These are phyloP conservation scores for Colletotrichum agaves DNA, from an alignment of 2,329 filamentous ascomycete species.

Conservation along the genomic window DNA sequence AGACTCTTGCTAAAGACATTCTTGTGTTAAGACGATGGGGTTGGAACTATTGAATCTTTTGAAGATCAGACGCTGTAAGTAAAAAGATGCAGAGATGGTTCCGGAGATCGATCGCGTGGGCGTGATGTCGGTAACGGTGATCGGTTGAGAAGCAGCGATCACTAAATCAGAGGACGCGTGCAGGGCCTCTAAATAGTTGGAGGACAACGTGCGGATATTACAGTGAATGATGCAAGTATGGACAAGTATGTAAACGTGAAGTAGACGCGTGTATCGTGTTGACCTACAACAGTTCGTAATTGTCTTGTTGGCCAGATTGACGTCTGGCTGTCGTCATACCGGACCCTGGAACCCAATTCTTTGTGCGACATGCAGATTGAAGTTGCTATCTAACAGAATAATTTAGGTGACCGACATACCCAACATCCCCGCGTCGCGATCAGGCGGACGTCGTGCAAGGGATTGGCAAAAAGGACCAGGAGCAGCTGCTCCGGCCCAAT, in stretches of 20 bases:
- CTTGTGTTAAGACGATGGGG: neutral
- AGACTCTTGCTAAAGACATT: constrained; percentile 5
- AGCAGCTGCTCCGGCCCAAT: constrained; percentile 5
- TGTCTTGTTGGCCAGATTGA: neutral
- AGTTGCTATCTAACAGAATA: neutral
- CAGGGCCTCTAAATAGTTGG: neutral
- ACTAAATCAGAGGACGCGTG: neutral
- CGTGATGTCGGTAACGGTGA: accelerated
- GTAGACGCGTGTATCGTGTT: neutral
- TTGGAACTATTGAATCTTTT: no score
- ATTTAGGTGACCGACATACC: neutral
- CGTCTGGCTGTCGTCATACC: constrained; percentile 20
- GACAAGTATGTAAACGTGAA: neutral
- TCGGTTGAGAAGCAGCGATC: neutral
- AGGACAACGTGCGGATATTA: neutral
- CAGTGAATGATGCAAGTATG: no score
- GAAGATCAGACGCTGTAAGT: no score
- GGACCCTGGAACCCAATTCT: neutral
- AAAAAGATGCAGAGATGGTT: no score
- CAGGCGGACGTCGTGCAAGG: neutral
- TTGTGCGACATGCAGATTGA: neutral
- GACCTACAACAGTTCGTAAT: neutral
- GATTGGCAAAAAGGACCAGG: neutral
- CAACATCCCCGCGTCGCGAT: neutral
- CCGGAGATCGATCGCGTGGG: no score